Evolutionary conservation across 495 filamentous ascomycete genomes (phyloP), one percentile per base, ranked within the genome.

Genomic region (Penicillium nucicola): DNA sequence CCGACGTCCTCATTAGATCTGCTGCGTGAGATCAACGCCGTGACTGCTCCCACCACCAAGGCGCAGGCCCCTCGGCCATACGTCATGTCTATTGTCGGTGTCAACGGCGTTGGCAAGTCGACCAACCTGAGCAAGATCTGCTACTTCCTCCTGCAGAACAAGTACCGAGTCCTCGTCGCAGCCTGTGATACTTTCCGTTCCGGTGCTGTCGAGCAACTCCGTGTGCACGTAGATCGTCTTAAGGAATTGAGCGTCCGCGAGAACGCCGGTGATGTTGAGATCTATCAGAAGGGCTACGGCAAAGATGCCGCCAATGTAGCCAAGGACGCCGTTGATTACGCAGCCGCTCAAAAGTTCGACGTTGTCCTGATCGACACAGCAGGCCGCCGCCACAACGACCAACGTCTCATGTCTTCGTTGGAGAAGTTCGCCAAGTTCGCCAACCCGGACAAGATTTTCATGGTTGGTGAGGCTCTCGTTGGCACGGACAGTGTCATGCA

Each of bases 341-440:
- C 85, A 0, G 79, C 84, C 0, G 74, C 83, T 38, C 77, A 89
- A 55, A 81, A 81, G 12, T 97, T 85, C 64, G 89, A 97, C 61
- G 95, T 98, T 15, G 95, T 98, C 11, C 75, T 98, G 42, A 97
- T 98, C 58, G 93, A 98, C 62, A 98, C 93, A 0, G 93, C 93
- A 1, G 93, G 93, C 5, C 82, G 95, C 14, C 83, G 93, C 32
- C 95, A 98, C 69, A 98, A 98, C 61, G 93, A 98, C 64, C 82
- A 89, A 62, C 83, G 93, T 0, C 78, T 98, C 47, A 97, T 98
- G 95, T 90, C 86, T 13, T 89, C 84, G 4, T 74, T 98, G 32
- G 92, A 97, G 74, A 97, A 97, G 60, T 98, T 98, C 62, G 93
- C 88, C 55, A 93, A 95, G 61, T 86, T 97, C 61, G 93, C 93